Percentiles rank a stretch among this genome's conserved stretches.
These are phyloP conservation scores for Tolypocladium ophioglossoides DNA, from an alignment of 2,329 filamentous ascomycete genomes.

Conservation along the genomic window DNA sequence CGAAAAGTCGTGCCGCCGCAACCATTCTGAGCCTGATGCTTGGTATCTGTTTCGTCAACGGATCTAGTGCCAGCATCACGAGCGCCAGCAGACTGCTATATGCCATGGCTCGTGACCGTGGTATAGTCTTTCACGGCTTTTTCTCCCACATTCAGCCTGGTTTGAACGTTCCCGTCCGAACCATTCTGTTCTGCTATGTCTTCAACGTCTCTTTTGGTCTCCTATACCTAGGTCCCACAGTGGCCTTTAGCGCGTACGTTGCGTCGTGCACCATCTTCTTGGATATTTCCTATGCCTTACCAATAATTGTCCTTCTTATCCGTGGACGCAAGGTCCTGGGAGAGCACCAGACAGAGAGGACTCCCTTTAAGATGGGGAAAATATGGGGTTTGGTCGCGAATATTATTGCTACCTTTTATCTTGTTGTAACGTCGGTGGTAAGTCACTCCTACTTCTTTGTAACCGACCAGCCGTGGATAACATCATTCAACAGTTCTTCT, in stretches of 20 bases:
- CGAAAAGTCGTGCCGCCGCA: slow-evolving; percentile 25
- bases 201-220: slow-evolving; percentile 35
- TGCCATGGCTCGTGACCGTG: slow-evolving; percentile 35
- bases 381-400: slow-evolving; percentile 19
- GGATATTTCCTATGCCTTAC: slow-evolving; percentile 33
- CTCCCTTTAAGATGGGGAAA: slow-evolving; percentile 18
- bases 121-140: slow-evolving; percentile 21
- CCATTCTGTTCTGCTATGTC: slow-evolving; percentile 28
- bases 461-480: slow-evolving; percentile 2
- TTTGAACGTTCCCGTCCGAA: slow-evolving; percentile 30
- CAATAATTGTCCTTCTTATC: slow-evolving; percentile 25
- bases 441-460: slow-evolving; percentile 1
- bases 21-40: slow-evolving; percentile 30
- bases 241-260: slow-evolving; percentile 35
- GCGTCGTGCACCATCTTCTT: slow-evolving; percentile 34
- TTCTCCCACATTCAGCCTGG: slow-evolving; percentile 24
- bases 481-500: slow-evolving; percentile 14
- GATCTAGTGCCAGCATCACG: slow-evolving; percentile 32
- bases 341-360: slow-evolving; percentile 13
- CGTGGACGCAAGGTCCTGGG: slow-evolving; percentile 22
- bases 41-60: slow-evolving; percentile 33
- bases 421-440: slow-evolving; percentile 27
- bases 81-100: slow-evolving; percentile 30
- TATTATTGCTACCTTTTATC: slow-evolving; percentile 20
- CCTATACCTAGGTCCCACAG: slow-evolving; percentile 33